These are phyloP conservation scores for Parachaetomium inaequale DNA, from an alignment of 495 filamentous ascomycete species.

Conservation along the genomic window DNA sequence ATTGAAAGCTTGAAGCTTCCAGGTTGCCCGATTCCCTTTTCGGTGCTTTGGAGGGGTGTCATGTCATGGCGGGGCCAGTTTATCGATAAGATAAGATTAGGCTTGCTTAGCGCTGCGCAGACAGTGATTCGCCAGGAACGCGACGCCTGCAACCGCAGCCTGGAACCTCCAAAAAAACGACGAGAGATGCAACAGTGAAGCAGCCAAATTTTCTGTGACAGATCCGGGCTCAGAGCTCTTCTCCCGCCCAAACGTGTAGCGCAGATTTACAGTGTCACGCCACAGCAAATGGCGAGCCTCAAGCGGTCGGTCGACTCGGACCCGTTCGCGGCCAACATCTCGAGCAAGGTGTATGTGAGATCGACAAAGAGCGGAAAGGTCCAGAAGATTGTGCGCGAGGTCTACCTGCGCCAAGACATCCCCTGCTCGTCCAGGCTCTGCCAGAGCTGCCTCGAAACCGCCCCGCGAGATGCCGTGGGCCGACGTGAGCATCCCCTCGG, in stretches of 20 bases:
- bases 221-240: neutral
- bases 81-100: slow-evolving; percentile 18
- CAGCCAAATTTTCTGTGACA: neutral
- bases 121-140: slow-evolving; percentile 24
- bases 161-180: slow-evolving; percentile 14
- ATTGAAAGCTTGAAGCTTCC: neutral
- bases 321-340: slow-evolving; percentile 68
- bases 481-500: slow-evolving; percentile 51
- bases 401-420: slow-evolving; percentile 94
- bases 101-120: slow-evolving; percentile 15
- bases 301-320: slow-evolving; percentile 70
- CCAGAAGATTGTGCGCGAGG: slow-evolving; percentile 94
- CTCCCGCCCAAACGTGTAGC: neutral
- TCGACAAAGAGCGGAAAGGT: slow-evolving; percentile 94
- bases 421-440: slow-evolving; percentile 95
- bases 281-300: slow-evolving; percentile 70
- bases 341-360: slow-evolving; percentile 88
- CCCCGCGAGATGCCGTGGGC: slow-evolving; percentile 74
- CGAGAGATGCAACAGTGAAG: neutral
- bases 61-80: neutral
- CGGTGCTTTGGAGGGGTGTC: neutral
- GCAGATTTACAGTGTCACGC: neutral
- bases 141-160: slow-evolving; percentile 1
- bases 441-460: slow-evolving; percentile 61
- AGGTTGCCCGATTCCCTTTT: no score